Conservation (phyloP, 2,329 filamentous ascomycete species). For the Didymellaceae sp. region DNA sequence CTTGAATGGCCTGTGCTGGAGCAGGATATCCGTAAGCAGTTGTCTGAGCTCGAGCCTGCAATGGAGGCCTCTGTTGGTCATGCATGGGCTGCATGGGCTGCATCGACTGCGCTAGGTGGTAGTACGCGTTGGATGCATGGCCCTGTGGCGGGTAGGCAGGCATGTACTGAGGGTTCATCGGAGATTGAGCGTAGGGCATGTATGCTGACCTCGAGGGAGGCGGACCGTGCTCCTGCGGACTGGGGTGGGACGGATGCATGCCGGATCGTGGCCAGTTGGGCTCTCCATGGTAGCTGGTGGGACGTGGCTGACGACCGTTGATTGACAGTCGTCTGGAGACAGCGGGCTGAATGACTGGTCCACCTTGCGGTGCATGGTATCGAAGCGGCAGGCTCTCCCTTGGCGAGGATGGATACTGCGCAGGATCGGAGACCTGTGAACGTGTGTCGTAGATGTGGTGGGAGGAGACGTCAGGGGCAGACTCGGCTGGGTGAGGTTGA, state of each 20-base stretch:
- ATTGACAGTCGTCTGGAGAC: conserved; percentile 36
- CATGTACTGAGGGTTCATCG: conserved; percentile 9
- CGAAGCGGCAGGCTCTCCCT: conserved; percentile 33
- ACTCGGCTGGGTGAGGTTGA: conserved; percentile 27
- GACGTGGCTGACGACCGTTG: conserved; percentile 31
- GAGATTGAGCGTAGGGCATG: conserved; percentile 5
- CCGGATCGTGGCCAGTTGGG: conserved; percentile 23
- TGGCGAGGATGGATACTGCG: conserved; percentile 37
- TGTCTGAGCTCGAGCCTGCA: conserved; percentile 9
- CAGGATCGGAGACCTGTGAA: conserved; percentile 42
- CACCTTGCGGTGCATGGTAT: conserved; percentile 25
- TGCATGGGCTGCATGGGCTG: conserved; percentile 1
- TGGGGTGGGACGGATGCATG: conserved; percentile 32
- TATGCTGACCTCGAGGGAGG: conserved; percentile 42
- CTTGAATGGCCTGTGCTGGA: conserved; percentile 28
- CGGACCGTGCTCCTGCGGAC: conserved; percentile 38
- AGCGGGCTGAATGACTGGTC: conserved; percentile 39
- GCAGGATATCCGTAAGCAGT: background rate
- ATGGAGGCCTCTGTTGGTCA: conserved; percentile 24
- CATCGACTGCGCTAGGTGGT: conserved; percentile 24
- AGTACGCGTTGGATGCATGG: background rate
- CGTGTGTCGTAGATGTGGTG: conserved; percentile 27
- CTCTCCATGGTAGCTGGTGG: conserved; percentile 43
- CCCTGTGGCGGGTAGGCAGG: conserved; percentile 17
- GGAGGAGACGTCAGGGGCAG: conserved; percentile 39